Evolutionary conservation across 2,329 filamentous ascomycete genomes (phyloP).

Genomic region (Colletotrichum sp.): DNA sequence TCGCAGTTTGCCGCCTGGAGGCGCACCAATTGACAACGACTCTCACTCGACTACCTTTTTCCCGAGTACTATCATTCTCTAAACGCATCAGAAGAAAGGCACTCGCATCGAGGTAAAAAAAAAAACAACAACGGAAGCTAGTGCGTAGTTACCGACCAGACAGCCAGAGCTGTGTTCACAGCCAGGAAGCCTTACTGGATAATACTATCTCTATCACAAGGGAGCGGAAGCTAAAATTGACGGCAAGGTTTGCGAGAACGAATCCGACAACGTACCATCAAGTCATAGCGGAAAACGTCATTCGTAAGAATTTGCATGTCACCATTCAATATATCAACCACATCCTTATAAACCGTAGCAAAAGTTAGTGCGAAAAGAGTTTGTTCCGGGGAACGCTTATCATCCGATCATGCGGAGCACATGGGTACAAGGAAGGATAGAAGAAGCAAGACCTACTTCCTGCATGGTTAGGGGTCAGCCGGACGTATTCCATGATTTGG

Average conservation of each 20-base stretch:
- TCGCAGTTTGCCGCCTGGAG: too few relatives aligned
- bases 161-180: rapidly evolving
- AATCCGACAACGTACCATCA: background rate
- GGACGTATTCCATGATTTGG: background rate
- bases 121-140: too few relatives aligned
- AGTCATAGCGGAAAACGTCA: background rate
- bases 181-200: background rate
- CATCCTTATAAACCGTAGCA: background rate
- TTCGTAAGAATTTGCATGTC: background rate
- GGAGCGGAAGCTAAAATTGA: background rate
- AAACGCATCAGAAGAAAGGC: background rate
- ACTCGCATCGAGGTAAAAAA: rapidly evolving
- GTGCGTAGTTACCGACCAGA: rapidly evolving
- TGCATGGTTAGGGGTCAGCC: background rate
- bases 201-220: background rate
- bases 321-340: background rate
- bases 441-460: background rate
- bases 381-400: background rate
- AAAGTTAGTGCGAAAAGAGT: background rate
- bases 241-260: background rate
- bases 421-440: background rate
- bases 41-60: too few relatives aligned
- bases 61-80: background rate
- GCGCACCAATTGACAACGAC: too few relatives aligned
- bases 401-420: background rate